Percentiles rank a stretch among this genome's conserved stretches.
Evolutionary conservation across 2,329 filamentous ascomycete genomes (phyloP).

Genomic region (Metarhizium humberi): DNA sequence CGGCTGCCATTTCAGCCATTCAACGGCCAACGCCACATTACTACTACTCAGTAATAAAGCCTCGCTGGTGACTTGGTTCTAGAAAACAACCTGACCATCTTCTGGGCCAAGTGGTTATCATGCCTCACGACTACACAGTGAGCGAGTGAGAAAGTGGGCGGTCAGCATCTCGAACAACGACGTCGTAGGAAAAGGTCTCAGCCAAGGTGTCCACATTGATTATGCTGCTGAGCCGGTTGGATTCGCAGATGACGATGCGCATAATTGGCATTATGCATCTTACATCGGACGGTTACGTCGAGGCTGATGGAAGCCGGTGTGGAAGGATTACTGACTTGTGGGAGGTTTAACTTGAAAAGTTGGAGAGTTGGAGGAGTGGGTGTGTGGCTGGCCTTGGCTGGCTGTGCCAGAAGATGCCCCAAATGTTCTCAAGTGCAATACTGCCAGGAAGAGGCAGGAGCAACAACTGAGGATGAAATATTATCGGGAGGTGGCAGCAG

Average conservation of each 20-base stretch:
- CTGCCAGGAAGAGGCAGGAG: conserved; percentile 1
- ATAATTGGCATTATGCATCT: not conserved
- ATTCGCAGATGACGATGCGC: not conserved
- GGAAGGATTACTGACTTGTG: not conserved
- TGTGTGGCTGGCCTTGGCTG: too few relatives aligned
- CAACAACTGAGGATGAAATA: not conserved
- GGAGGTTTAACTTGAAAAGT: not conserved
- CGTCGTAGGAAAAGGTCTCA: not conserved
- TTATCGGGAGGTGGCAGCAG: not conserved
- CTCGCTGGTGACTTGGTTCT: too few relatives aligned
- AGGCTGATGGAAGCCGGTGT: not conserved
- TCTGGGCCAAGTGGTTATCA: not conserved
- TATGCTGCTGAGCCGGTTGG: not conserved
- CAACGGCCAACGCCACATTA: too few relatives aligned
- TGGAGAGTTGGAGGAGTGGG: not conserved
- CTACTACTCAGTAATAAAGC: too few relatives aligned
- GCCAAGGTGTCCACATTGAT: not conserved
- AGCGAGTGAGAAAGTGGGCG: not conserved
- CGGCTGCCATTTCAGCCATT: not conserved
- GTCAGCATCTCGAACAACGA: not conserved
- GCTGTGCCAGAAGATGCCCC: not conserved
- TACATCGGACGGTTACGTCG: not conserved
- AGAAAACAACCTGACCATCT: too few relatives aligned
- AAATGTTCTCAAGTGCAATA: not conserved
- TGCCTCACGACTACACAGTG: not conserved